phyloP scores from a whole-genome alignment of 176 grass and related monocot genomes.

The Poa pratensis region DNA sequence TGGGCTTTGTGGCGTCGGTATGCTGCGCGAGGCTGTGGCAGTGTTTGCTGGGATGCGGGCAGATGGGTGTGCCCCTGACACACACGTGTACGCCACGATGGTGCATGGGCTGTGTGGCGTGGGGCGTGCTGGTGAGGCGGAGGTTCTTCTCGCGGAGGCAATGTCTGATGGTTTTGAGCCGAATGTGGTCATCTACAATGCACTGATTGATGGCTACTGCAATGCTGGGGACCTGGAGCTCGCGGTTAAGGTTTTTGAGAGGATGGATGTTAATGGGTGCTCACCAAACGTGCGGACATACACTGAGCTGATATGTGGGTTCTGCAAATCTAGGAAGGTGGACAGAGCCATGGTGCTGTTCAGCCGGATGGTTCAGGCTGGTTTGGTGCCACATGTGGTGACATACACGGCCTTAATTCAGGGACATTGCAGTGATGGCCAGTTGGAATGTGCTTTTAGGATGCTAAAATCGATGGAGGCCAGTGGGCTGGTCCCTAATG shows the following conservation, averaged over 20 bases:
- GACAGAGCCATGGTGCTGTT: slow-evolving; percentile 79
- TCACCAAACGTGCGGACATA: slow-evolving; percentile 64
- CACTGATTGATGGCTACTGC: slow-evolving; percentile 83
- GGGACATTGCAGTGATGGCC: slow-evolving; percentile 68
- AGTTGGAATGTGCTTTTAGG: slow-evolving; percentile 65
- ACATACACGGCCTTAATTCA: slow-evolving; percentile 86
- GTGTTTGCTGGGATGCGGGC: slow-evolving; percentile 59
- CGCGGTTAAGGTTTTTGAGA: slow-evolving; percentile 52
- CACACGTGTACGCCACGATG: slow-evolving; percentile 65
- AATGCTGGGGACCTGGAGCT: slow-evolving; percentile 58
- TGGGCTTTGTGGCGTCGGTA: slow-evolving; percentile 58
- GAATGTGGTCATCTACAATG: slow-evolving; percentile 81
- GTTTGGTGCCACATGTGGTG: slow-evolving; percentile 63
- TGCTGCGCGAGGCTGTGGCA: slow-evolving; percentile 58
- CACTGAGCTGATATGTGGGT: slow-evolving; percentile 72
- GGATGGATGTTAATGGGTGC: slow-evolving; percentile 61
- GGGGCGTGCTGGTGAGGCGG: slow-evolving; percentile 60
- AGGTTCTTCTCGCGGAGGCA: slow-evolving; percentile 63
- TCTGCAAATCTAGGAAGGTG: slow-evolving; percentile 70
- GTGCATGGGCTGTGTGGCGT: slow-evolving; percentile 76
- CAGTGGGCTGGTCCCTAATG: slow-evolving; percentile 59
- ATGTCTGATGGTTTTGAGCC: slow-evolving; percentile 54
- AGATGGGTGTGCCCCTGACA: slow-evolving; percentile 53
- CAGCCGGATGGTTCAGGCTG: slow-evolving; percentile 64
- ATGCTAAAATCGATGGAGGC: slow-evolving; percentile 72